Percentiles rank a stretch among this genome's conserved stretches.
Conservation (phyloP, 176 grass and related monocot species). For the Phoenix roebelenii region DNA sequence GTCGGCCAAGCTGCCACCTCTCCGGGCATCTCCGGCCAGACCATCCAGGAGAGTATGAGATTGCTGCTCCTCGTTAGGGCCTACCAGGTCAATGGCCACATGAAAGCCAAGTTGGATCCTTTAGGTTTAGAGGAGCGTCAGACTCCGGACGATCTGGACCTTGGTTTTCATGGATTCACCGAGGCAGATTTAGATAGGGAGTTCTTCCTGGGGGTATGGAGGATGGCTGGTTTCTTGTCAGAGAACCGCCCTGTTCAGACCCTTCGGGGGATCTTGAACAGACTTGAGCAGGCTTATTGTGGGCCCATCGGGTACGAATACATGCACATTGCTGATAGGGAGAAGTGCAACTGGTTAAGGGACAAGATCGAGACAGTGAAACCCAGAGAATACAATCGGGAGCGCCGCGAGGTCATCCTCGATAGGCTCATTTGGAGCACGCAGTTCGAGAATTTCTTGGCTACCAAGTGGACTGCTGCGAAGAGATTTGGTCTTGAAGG, state of each 20-base stretch:
- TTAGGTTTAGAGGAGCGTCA: constrained; percentile 47
- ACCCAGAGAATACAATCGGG: constrained; percentile 34
- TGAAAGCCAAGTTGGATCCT: constrained; percentile 77
- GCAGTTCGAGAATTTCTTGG: constrained; percentile 91
- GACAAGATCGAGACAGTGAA: constrained; percentile 67
- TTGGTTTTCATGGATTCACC: constrained; percentile 59
- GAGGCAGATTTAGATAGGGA: constrained; percentile 73
- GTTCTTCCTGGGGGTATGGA: constrained; percentile 92
- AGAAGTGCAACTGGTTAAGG: constrained; percentile 91
- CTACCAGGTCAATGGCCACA: constrained; percentile 71
- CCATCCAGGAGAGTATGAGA: constrained; percentile 27
- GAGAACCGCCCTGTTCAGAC: constrained; percentile 87
- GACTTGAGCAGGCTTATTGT: constrained; percentile 85
- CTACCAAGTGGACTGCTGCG: constrained; percentile 88
- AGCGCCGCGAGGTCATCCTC: constrained; percentile 67
- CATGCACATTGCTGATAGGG: constrained; percentile 91
- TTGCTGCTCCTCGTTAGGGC: constrained; percentile 20
- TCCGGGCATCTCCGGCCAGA: constrained; percentile 45
- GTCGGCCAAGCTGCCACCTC: constrained; percentile 39
- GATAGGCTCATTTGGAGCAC: constrained; percentile 96
- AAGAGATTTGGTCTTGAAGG: constrained; percentile 92
- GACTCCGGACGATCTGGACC: constrained; percentile 50
- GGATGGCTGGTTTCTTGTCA: constrained; percentile 69
- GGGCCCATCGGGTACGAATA: constrained; percentile 79
- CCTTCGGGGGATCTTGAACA: constrained; percentile 68